Evolutionary conservation across 1,284 basidiomycete genomes (phyloP), one percentile per base, ranked within the genome.

Genomic region (Amylostereum areolatum): DNA sequence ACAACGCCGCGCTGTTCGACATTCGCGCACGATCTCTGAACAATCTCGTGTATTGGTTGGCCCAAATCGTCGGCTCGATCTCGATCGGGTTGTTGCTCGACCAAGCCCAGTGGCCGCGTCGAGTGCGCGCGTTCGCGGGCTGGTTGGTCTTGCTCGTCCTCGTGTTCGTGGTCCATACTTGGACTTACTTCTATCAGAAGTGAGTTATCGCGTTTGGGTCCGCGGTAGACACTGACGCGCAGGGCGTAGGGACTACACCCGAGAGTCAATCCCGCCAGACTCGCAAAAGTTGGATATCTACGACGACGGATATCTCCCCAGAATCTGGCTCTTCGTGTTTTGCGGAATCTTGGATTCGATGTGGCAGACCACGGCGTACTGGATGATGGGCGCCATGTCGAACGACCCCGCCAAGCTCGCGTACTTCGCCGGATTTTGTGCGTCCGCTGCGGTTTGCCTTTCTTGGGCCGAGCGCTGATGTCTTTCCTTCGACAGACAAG

Each of bases 131-230:
- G 3, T 86, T 83, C 62, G 56, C 69, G 25, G 82, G 80, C 12
- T 85, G 84, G 81, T 55, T 50, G 3, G 63, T 85, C 29, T 68
- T 88, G 6, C 65, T 87, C 43, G 52, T 65, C 34, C 76, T 84
- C 67, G 78, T 85, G 12, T 82, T 84, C 59, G 64, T 77, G 41
- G 75, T 83, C 6, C 84, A 87, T 59, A 78, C 73, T 25, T 86
- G 84, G 81, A 78, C 71, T 0, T 87, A 78, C 61, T 77, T 81
- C 62, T 87, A 86, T 58, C 85, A 87, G 59, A 80, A 65, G 84
- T 84, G 47, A 47, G 46, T 51, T 39, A 36, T 46, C 45, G 41
- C 10, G 34, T 10, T 31, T 46, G 40, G 47, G 45, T 31, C 31
- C 27, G 7, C 36, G 49, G 18, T 24, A 25, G 35, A 40, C 34